These are phyloP conservation scores for Botrytis cinerea DNA, from an alignment of 2,329 filamentous ascomycete species.

Conservation along the genomic window DNA sequence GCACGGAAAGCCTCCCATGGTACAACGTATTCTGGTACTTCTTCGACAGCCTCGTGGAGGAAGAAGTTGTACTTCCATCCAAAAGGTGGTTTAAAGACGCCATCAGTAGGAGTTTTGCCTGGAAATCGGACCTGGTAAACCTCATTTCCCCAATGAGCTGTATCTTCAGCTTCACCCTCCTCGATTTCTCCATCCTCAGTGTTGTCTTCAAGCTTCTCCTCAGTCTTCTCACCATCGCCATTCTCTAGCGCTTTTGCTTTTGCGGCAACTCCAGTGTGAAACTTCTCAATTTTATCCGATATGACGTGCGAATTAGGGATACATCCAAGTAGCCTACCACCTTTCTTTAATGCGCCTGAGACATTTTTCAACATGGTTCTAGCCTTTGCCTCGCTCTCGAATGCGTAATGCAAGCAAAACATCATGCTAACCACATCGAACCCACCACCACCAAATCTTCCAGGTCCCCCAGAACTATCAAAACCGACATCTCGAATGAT, in stretches of 20 bases:
- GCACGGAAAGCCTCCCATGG: constrained; percentile 98
- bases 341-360: constrained; percentile 85
- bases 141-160: constrained; percentile 85
- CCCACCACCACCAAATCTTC: constrained; percentile 70
- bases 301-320: constrained; percentile 97
- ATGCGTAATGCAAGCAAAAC: constrained; percentile 99
- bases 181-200: constrained; percentile 50
- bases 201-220: constrained; percentile 40
- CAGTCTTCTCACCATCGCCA: constrained; percentile 43
- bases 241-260: constrained; percentile 43
- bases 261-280: constrained; percentile 60
- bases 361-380: constrained; percentile 93
- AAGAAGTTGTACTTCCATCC: constrained; percentile 99
- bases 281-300: constrained; percentile 72
- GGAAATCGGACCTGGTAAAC: constrained; percentile 92
- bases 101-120: constrained; percentile 77
- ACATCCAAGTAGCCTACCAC: constrained; percentile 88
- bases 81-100: constrained; percentile 89
- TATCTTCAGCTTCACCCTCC: constrained; percentile 63
- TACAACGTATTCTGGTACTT: constrained; percentile 95
- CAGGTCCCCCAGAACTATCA: constrained; percentile 64
- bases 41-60: constrained; percentile 92
- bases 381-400: constrained; percentile 88
- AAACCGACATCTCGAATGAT: constrained; percentile 88
- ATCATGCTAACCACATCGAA: constrained; percentile 99